These are phyloP conservation scores for Pseudocercospora vitis DNA, from an alignment of 2,329 filamentous ascomycete species.

Conservation along the genomic window DNA sequence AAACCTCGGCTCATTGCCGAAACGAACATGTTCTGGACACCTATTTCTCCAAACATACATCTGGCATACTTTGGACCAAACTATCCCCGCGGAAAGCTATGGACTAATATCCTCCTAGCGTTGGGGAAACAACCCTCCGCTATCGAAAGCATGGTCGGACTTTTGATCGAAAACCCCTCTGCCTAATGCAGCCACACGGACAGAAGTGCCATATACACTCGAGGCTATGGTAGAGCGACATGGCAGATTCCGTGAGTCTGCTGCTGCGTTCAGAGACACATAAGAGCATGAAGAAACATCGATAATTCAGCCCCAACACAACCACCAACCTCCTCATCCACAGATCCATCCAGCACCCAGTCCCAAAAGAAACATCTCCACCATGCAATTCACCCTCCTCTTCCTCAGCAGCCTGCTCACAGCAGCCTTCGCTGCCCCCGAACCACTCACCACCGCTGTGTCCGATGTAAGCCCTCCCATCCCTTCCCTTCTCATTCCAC, in stretches of 20 bases:
- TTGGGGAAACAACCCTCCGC: no score
- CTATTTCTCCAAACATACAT: not conserved
- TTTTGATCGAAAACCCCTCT: not conserved
- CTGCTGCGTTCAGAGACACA: not conserved
- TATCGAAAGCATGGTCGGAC: slow-evolving; percentile 1
- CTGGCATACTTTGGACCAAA: not conserved
- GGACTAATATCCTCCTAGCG: no score
- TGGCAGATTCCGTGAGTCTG: not conserved
- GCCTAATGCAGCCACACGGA: not conserved
- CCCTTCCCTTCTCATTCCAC: not conserved
- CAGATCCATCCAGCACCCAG: not conserved
- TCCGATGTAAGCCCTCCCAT: not conserved
- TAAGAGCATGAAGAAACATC: no score
- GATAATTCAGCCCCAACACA: no score
- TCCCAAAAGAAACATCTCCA: not conserved
- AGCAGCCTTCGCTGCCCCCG: not conserved
- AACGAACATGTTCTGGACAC: not conserved
- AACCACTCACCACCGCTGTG: not conserved
- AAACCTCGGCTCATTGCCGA: not conserved
- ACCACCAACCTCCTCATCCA: no score
- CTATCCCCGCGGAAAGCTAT: no score
- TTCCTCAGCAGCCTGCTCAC: not conserved
- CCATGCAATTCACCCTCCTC: not conserved
- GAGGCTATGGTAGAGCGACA: not conserved
- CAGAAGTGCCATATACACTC: not conserved